Conservation (phyloP, 192 early-diverging fungal species). For the Entophlyctis helioformis region DNA sequence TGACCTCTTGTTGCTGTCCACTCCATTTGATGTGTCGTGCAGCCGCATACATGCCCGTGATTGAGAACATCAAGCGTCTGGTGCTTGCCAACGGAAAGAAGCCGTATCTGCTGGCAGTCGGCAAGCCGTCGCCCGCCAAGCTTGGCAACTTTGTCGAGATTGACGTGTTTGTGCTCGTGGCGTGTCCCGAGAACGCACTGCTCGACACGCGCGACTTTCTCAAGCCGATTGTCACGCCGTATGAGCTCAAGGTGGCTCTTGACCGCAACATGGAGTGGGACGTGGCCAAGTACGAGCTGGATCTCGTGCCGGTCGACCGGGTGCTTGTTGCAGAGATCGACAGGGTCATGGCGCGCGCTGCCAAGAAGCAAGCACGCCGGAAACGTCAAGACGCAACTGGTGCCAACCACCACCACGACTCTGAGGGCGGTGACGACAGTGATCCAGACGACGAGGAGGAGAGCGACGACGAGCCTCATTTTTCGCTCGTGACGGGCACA, state of each 20-base stretch:
- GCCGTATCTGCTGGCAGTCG: conserved; percentile 78
- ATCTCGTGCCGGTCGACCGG: conserved; percentile 13
- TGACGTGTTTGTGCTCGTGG: conserved; percentile 80
- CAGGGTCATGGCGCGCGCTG: too few species aligned
- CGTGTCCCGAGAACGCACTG: conserved; percentile 90
- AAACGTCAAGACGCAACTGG: conserved; percentile 1
- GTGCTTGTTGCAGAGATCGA: too few species aligned
- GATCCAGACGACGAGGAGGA: conserved; percentile 26
- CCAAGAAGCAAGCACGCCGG: too few species aligned
- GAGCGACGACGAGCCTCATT: conserved; percentile 71
- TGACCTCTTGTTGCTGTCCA: too few species aligned
- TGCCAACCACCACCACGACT: too few species aligned
- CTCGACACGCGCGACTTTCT: conserved; percentile 86
- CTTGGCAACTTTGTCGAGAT: conserved; percentile 97
- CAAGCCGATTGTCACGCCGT: conserved; percentile 87
- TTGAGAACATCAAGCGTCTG: conserved; percentile 65
- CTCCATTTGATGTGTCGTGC: too few species aligned
- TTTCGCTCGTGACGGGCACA: conserved; percentile 77
- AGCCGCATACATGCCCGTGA: conserved; percentile 75
- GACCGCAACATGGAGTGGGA: conserved; percentile 20
- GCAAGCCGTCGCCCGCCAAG: conserved; percentile 91
- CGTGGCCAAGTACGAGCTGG: conserved; percentile 23
- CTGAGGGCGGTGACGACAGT: too few species aligned
- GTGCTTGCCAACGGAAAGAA: conserved; percentile 65
- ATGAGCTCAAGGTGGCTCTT: conserved; percentile 77